These are phyloP conservation scores for Axilococcus clingmanii DNA, from an alignment of 139 green algal genomes.

Conservation along the genomic window DNA sequence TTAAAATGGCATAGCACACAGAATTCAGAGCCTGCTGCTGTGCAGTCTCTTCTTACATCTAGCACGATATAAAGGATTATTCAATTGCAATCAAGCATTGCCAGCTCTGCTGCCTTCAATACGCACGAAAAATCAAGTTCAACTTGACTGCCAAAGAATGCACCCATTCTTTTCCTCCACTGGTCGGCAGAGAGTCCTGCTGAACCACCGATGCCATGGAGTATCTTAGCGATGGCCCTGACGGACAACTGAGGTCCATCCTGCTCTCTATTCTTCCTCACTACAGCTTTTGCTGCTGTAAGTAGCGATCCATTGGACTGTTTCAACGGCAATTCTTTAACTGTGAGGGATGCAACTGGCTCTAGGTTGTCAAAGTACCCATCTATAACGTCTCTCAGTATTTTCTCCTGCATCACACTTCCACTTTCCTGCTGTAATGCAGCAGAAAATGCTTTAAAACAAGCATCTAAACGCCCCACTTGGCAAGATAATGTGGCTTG, in stretches of 20 bases:
- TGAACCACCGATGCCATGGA: constrained; percentile 55
- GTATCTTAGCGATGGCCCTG: constrained; percentile 44
- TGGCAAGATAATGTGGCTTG: constrained; percentile 13
- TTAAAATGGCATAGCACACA: too few species aligned
- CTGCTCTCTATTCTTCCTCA: constrained; percentile 13
- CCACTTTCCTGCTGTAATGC: constrained; percentile 6
- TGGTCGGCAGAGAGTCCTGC: constrained; percentile 39
- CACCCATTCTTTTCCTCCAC: constrained; percentile 41
- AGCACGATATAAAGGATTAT: too few species aligned
- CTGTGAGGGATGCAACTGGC: constrained; percentile 7
- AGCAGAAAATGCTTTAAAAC: constrained; percentile 20
- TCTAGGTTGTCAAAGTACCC: constrained; percentile 45
- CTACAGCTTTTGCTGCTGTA: constrained; percentile 8
- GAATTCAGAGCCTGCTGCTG: too few species aligned
- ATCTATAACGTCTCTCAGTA: constrained; percentile 24
- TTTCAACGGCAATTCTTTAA: constrained; percentile 18
- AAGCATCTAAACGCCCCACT: constrained; percentile 37
- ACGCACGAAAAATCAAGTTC: constrained; percentile 40
- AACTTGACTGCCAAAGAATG: constrained; percentile 38
- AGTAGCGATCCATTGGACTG: constrained; percentile 8
- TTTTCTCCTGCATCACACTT: constrained; percentile 26
- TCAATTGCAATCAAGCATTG: too few species aligned
- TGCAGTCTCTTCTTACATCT: too few species aligned
- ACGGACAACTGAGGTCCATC: neutral
- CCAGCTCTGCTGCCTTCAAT: constrained; percentile 5